A percentile compares a stretch with the other conserved stretches of the same genome.
Conservation (phyloP, 2,329 filamentous ascomycete species). For the Zasmidium angulare region DNA sequence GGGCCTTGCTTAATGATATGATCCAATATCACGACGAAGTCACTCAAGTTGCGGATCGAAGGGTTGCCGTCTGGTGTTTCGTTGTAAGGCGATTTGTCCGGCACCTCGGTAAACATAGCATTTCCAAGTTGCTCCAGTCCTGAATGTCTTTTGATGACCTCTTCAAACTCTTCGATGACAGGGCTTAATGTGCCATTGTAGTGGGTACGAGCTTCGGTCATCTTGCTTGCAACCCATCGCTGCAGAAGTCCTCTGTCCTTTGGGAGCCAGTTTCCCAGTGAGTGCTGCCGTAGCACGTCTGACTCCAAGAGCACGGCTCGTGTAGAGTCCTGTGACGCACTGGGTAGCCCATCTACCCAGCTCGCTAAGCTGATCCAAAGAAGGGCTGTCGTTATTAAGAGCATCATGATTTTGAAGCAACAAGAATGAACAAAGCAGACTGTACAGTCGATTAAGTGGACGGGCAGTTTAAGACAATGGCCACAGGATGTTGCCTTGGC, state of each 20-base stretch:
- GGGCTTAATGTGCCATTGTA: background rate
- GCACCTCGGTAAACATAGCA: conserved; percentile 64
- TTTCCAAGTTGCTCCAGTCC: conserved; percentile 23
- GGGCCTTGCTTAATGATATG: conserved; percentile 41
- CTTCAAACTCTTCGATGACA: background rate
- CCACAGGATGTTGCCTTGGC: background rate
- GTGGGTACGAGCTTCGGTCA: background rate
- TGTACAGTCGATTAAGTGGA: background rate
- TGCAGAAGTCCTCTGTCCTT: background rate
- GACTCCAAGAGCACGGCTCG: too few species aligned
- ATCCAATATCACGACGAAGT: conserved; percentile 68
- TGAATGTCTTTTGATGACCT: background rate
- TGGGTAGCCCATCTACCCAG: too few species aligned
- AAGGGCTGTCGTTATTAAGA: too few species aligned
- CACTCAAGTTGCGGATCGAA: conserved; percentile 63
- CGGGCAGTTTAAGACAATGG: background rate
- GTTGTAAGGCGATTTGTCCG: conserved; percentile 57
- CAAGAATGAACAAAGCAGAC: background rate
- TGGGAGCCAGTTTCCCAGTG: background rate
- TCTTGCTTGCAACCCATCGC: background rate
- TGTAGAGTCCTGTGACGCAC: too few species aligned
- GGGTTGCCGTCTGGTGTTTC: conserved; percentile 60
- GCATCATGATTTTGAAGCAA: too few species aligned
- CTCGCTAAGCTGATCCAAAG: too few species aligned
- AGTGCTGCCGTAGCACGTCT: background rate